Conservation (phyloP, 164 flowering plant species). For the Vitis cinerea region DNA sequence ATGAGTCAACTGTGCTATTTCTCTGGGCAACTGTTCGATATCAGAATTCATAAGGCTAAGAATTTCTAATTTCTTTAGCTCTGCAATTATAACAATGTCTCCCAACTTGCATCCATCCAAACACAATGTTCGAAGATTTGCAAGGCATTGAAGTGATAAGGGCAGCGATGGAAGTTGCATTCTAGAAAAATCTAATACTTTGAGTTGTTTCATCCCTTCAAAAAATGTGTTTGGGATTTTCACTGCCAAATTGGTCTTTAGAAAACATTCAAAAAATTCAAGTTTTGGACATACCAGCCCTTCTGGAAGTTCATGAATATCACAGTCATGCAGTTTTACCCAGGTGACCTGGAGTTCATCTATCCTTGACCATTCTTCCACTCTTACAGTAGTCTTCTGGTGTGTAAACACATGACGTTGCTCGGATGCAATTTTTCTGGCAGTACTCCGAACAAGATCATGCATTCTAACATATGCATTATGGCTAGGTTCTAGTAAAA, state of each 20-base stretch:
- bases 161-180: neutral
- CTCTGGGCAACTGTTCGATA: slow-evolving; percentile 9
- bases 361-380: neutral
- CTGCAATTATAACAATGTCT: slow-evolving; percentile 6
- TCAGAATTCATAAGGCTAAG: slow-evolving; percentile 4
- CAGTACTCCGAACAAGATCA: too few species aligned
- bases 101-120: neutral
- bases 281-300: slow-evolving; percentile 10
- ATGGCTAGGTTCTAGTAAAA: too few species aligned
- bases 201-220: slow-evolving; percentile 11
- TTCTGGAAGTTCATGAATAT: slow-evolving; percentile 11
- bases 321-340: neutral
- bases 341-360: neutral
- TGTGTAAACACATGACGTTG: neutral
- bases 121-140: slow-evolving; percentile 17
- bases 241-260: too few species aligned
- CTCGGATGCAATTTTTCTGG: too few species aligned
- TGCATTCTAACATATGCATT: too few species aligned
- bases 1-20: slow-evolving; percentile 15
- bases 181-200: slow-evolving; percentile 6
- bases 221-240: slow-evolving; percentile 11
- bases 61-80: slow-evolving; percentile 13
- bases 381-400: too few species aligned
- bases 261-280: neutral
- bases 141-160: neutral